Percentiles rank a stretch among this genome's conserved stretches.
Evolutionary conservation across 495 filamentous ascomycete genomes (phyloP).

Genomic region (Choiromyces venosus): DNA sequence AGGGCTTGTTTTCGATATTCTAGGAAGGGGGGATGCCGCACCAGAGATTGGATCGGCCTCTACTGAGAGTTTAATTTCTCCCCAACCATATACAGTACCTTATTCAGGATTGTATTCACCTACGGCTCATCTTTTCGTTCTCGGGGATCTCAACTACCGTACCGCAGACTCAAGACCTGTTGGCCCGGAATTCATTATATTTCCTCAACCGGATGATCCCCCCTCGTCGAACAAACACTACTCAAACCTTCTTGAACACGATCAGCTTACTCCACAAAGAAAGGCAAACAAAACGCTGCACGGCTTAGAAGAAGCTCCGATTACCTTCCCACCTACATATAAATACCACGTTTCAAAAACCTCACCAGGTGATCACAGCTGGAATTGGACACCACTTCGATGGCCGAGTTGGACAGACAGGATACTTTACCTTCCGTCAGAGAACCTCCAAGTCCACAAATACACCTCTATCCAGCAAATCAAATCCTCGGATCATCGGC

Average conservation of each 20-base stretch:
- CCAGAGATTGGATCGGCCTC: slow-evolving; percentile 33
- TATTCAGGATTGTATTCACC: slow-evolving; percentile 58
- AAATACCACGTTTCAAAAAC: slow-evolving; percentile 58
- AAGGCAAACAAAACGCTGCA: slow-evolving; percentile 62
- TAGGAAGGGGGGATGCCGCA: slow-evolving; percentile 34
- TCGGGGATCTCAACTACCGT: slow-evolving; percentile 93
- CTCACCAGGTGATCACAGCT: slow-evolving; percentile 48
- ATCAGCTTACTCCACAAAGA: slow-evolving; percentile 72
- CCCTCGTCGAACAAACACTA: slow-evolving; percentile 48
- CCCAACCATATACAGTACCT: slow-evolving; percentile 3
- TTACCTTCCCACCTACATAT: slow-evolving; percentile 87
- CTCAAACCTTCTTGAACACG: slow-evolving; percentile 59
- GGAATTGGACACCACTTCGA: slow-evolving; percentile 70
- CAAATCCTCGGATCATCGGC: slow-evolving; percentile 73
- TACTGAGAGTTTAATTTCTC: slow-evolving; percentile 9
- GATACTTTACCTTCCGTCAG: slow-evolving; percentile 59
- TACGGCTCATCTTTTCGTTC: slow-evolving; percentile 71
- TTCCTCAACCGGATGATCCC: slow-evolving; percentile 56
- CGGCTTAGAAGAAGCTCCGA: slow-evolving; percentile 64
- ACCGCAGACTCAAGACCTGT: slow-evolving; percentile 59
- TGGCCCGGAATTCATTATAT: slow-evolving; percentile 50
- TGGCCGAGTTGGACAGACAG: slow-evolving; percentile 95
- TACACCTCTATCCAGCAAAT: slow-evolving; percentile 74
- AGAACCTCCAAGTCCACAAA: slow-evolving; percentile 48
- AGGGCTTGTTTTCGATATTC: slow-evolving; percentile 64